Conservation (phyloP, 768 basidiomycete species). For the Peribolospora kevripleyi region DNA sequence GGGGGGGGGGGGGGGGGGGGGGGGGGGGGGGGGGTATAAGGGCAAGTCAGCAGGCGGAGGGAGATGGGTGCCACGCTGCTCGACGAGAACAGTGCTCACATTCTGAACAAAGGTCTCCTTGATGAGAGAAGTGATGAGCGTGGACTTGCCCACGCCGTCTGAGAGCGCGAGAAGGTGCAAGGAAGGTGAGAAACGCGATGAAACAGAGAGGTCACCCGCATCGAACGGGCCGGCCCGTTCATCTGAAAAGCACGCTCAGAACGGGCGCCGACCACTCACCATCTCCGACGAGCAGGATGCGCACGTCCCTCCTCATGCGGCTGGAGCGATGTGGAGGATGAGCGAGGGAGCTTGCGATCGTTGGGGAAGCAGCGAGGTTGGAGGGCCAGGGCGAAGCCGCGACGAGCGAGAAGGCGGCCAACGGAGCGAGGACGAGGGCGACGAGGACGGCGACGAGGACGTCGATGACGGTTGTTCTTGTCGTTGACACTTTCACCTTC, state of each 20-base stretch:
- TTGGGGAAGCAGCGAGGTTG: too few species aligned
- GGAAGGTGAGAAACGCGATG: neutral
- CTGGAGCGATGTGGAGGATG: too few species aligned
- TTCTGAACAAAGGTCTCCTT: slow-evolving; percentile 82
- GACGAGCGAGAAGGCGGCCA: too few species aligned
- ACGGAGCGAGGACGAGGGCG: too few species aligned
- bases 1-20: neutral
- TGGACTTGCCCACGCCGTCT: slow-evolving; percentile 97
- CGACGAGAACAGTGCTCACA: slow-evolving; percentile 26
- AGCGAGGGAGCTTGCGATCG: too few species aligned
- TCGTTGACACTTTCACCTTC: too few species aligned
- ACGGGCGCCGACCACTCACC: slow-evolving; percentile 28
- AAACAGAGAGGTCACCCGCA: neutral
- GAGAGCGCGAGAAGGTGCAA: slow-evolving; percentile 4
- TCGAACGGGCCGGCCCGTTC: neutral
- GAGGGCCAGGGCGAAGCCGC: too few species aligned
- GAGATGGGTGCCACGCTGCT: neutral
- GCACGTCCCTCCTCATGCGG: slow-evolving; percentile 59
- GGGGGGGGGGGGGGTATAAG: neutral
- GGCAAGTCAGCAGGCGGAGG: neutral
- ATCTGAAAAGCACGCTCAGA: slow-evolving; percentile 2
- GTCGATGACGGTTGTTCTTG: too few species aligned
- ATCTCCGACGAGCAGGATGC: slow-evolving; percentile 81
- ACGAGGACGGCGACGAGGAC: too few species aligned
- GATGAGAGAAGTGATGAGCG: slow-evolving; percentile 86